Conservation (phyloP, 2,329 filamentous ascomycete species). For the Chaetomium strumarium region DNA sequence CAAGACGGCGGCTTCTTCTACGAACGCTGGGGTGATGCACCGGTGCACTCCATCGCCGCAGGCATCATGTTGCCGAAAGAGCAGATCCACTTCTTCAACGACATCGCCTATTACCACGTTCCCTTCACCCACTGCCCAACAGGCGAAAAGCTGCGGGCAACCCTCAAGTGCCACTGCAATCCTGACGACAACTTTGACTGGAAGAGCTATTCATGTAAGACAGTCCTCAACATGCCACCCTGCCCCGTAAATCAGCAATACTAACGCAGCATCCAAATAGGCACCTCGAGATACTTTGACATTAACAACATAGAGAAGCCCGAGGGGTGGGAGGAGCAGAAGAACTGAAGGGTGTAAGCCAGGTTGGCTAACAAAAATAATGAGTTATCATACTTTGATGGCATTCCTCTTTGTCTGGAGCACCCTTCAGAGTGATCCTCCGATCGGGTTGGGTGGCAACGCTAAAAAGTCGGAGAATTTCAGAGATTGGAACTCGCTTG, state of each 20-base stretch:
- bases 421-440: too few relatives aligned
- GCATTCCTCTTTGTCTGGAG: background rate
- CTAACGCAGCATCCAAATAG: conserved; percentile 36
- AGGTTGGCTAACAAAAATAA: background rate
- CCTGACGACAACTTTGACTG: conserved; percentile 98
- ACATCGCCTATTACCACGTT: conserved; percentile 97
- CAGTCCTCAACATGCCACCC: too few relatives aligned
- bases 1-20: conserved; percentile 96
- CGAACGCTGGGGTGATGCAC: conserved; percentile 96
- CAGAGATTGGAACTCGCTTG: too few relatives aligned
- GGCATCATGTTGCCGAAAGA: conserved; percentile 82
- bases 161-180: conserved; percentile 91
- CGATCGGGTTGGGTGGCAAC: too few relatives aligned
- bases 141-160: conserved; percentile 72
- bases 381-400: background rate
- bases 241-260: background rate
- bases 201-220: conserved; percentile 97
- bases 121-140: conserved; percentile 98
- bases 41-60: conserved; percentile 96
- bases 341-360: background rate
- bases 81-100: conserved; percentile 97
- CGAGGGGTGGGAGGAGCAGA: conserved; percentile 62
- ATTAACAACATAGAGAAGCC: conserved; percentile 77
- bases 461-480: too few relatives aligned
- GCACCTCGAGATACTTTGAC: conserved; percentile 81